Percentiles rank a stretch among this genome's conserved stretches.
Evolutionary conservation across 192 early-diverging fungal genomes (phyloP).

Genomic region (Entomortierella lignicola): DNA sequence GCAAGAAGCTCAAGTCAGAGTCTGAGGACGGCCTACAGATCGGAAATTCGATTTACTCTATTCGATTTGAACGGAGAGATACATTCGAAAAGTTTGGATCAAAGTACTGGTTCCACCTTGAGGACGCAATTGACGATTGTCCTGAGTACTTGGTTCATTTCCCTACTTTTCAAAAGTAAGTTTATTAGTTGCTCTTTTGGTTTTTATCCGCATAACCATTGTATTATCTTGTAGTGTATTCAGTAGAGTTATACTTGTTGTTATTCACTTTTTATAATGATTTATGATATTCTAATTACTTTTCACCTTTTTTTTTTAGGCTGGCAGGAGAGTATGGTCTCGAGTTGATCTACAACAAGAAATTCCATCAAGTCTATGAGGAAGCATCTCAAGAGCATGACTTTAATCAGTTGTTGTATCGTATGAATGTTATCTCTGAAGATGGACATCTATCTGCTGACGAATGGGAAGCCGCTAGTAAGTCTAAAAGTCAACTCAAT

Average conservation of each 20-base stretch:
- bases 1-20: conserved; percentile 63
- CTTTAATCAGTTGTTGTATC: conserved; percentile 71
- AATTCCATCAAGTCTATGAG: conserved; percentile 87
- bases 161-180: conserved; percentile 78
- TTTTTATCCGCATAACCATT: background rate
- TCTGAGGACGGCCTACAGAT: conserved; percentile 66
- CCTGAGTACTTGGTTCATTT: conserved; percentile 95
- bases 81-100: conserved; percentile 77
- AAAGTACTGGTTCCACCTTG: conserved; percentile 91
- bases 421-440: conserved; percentile 87
- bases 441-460: conserved; percentile 74
- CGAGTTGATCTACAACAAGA: conserved; percentile 75
- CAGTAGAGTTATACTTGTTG: too few relatives aligned
- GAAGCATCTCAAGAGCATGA: conserved; percentile 66
- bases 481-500: conserved; percentile 11
- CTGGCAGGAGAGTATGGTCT: conserved; percentile 88
- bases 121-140: conserved; percentile 96
- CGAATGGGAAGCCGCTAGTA: conserved; percentile 94
- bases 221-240: too few relatives aligned
- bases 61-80: conserved; percentile 82
- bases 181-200: too few relatives aligned
- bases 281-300: too few relatives aligned
- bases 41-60: conserved; percentile 91
- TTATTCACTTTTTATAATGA: too few relatives aligned
- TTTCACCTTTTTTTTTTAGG: too few relatives aligned